Evolutionary conservation across 148 eudicot genomes (phyloP), one percentile per base, ranked within the genome.

Genomic region (Linanthus parryae): DNA sequence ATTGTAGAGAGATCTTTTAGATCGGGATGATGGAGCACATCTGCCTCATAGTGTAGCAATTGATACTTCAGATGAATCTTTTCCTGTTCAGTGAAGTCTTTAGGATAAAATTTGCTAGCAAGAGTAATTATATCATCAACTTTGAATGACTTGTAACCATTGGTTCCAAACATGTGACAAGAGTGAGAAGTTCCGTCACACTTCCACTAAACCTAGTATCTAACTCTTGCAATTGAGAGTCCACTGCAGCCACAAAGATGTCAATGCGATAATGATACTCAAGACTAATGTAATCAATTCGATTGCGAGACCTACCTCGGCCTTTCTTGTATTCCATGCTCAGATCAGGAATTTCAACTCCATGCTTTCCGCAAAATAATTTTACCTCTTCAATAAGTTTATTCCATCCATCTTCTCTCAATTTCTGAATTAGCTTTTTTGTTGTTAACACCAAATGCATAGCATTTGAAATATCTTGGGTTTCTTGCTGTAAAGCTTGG

Each of bases 181-280:
- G 40, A 6, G n/a, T 6, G 40, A 36, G 40, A 3, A 30, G 34
- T 9, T 30, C 34, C 14, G 5, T 19, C 17, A 0, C 3, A 13
- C 4, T 4, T 38, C 4, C 17, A 13, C 16, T 7, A 12, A 15
- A 38, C 4, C 16, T 38, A 5, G 14, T 38, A 0, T 58, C 23
- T 17, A 50, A 1, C 18, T 65, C 37, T 34, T 31, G 44, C 16
- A 50, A 13, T 23, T 48, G 38, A 9, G 3, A 23, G 16, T 58
- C 63, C 8, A 45, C 25, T 11, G 33, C 45, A 0, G 1, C 39
- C 16, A 0, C 23, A 16, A 58, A 65, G 6, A 57, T 10, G 20
- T 57, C 58, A 16, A 65, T 20, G 12, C 25, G 42, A 51, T 41
- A 57, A 17, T 50, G 35, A 51, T 58, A 29, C 4, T 41, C 21